Evolutionary conservation across 2,329 filamentous ascomycete genomes (phyloP).

Genomic region (Fusarium humuli): DNA sequence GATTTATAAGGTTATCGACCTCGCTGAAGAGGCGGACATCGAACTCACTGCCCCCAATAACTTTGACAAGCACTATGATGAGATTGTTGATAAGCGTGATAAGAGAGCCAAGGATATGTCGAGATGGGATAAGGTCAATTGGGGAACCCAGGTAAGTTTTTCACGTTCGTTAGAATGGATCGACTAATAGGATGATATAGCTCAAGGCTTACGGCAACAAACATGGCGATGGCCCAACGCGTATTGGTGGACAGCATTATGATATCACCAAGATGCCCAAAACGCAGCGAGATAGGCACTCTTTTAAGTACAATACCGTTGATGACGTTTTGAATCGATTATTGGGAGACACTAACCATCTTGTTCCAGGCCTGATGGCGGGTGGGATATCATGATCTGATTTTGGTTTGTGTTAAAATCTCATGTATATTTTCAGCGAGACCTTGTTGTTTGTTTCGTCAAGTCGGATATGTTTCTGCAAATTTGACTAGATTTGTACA

Average conservation of each 20-base stretch:
- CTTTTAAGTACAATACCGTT: background rate
- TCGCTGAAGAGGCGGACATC: conserved; percentile 26
- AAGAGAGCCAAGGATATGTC: conserved; percentile 5
- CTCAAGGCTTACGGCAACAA: background rate
- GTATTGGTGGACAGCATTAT: conserved; percentile 8
- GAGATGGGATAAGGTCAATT: conserved; percentile 19
- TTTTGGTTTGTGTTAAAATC: background rate
- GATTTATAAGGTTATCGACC: conserved; percentile 31
- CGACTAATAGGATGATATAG: background rate
- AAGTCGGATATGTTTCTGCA: background rate
- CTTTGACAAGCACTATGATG: background rate
- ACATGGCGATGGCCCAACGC: background rate
- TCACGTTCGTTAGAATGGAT: accelerated
- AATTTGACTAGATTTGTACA: background rate
- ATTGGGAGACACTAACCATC: background rate
- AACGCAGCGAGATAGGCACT: conserved; percentile 3
- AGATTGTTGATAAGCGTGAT: background rate
- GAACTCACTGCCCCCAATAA: background rate
- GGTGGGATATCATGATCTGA: background rate
- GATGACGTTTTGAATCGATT: background rate
- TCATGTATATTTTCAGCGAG: too few species aligned
- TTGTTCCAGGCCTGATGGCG: background rate
- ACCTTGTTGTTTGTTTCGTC: background rate
- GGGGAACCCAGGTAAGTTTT: background rate
- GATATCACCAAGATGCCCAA: conserved; percentile 19